These are phyloP conservation scores for Canavalia ensiformis DNA, from an alignment of 306 rosid species.

Conservation along the genomic window DNA sequence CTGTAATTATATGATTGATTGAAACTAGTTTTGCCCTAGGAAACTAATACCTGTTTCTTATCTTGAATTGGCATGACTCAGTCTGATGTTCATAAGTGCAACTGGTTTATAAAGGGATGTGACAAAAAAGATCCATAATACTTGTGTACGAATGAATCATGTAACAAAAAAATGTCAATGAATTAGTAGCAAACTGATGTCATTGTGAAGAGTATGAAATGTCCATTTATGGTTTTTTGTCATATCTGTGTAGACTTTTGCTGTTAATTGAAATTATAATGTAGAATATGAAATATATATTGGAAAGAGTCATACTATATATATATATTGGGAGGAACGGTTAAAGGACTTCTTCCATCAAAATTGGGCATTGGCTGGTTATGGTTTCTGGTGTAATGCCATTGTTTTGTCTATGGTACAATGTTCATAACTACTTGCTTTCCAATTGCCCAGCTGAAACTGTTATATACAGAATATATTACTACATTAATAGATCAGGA, in stretches of 20 bases:
- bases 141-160: slow-evolving; percentile 7
- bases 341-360: slow-evolving; percentile 9
- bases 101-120: slow-evolving; percentile 10
- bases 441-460: slow-evolving; percentile 95
- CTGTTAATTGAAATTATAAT: slow-evolving; percentile 1
- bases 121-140: not conserved
- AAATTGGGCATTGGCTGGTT: slow-evolving; percentile 36
- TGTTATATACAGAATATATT: slow-evolving; percentile 96
- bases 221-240: not conserved
- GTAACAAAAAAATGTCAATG: not conserved
- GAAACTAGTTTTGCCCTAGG: slow-evolving; percentile 7
- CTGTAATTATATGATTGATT: slow-evolving; percentile 20
- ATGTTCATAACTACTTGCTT: slow-evolving; percentile 48
- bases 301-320: slow-evolving; percentile 1
- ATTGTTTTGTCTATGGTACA: slow-evolving; percentile 31
- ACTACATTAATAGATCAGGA: slow-evolving; percentile 93
- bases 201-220: not conserved
- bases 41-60: slow-evolving; percentile 3
- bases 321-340: slow-evolving; percentile 22
- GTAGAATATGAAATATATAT: not conserved
- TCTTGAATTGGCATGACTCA: slow-evolving; percentile 1
- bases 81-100: slow-evolving; percentile 5
- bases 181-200: slow-evolving; percentile 13
- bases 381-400: slow-evolving; percentile 32
- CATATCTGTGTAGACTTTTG: not conserved